Percentiles rank a stretch among this genome's conserved stretches.
These are phyloP conservation scores for Schizophyllum amplum DNA, from an alignment of 1,284 basidiomycete genomes.

Conservation along the genomic window DNA sequence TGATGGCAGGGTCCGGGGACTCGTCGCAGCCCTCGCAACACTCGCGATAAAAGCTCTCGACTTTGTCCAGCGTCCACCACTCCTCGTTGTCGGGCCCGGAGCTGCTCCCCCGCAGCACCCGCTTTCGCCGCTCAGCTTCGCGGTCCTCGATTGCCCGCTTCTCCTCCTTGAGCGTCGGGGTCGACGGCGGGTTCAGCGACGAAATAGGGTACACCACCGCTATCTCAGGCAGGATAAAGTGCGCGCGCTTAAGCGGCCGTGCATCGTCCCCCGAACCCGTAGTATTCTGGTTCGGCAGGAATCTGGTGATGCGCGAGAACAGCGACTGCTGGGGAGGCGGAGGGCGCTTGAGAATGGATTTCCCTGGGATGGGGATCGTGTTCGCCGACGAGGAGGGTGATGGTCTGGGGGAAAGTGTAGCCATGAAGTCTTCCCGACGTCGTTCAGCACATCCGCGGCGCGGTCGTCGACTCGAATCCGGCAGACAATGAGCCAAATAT, in stretches of 20 bases:
- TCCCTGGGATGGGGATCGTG: conserved; percentile 66
- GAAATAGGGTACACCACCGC: conserved; percentile 84
- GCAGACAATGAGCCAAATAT: too few species aligned
- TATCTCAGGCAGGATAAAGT: conserved; percentile 79
- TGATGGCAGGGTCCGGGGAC: conserved; percentile 54
- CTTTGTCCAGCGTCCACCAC: conserved; percentile 77
- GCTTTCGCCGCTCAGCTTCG: conserved; percentile 53
- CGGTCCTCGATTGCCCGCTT: conserved; percentile 61
- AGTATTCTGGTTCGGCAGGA: conserved; percentile 42
- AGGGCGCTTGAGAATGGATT: conserved; percentile 73
- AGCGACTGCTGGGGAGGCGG: conserved; percentile 60
- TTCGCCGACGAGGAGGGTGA: conserved; percentile 72
- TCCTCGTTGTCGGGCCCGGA: conserved; percentile 35
- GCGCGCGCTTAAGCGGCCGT: conserved; percentile 70
- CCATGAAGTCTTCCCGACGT: background rate
- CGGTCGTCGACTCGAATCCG: too few species aligned
- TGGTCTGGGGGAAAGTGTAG: conserved; percentile 5
- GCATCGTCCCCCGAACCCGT: conserved; percentile 22
- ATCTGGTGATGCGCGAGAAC: conserved; percentile 63
- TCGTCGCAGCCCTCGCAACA: conserved; percentile 77
- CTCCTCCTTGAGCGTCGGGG: conserved; percentile 65
- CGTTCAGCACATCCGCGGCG: background rate
- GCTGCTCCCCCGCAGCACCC: conserved; percentile 52
- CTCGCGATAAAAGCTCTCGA: conserved; percentile 74
- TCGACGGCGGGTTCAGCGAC: conserved; percentile 70